A percentile compares a stretch with the other conserved stretches of the same genome.
Evolutionary conservation across 306 rosid genomes (phyloP).

Genomic region (Mucuna pruriens): DNA sequence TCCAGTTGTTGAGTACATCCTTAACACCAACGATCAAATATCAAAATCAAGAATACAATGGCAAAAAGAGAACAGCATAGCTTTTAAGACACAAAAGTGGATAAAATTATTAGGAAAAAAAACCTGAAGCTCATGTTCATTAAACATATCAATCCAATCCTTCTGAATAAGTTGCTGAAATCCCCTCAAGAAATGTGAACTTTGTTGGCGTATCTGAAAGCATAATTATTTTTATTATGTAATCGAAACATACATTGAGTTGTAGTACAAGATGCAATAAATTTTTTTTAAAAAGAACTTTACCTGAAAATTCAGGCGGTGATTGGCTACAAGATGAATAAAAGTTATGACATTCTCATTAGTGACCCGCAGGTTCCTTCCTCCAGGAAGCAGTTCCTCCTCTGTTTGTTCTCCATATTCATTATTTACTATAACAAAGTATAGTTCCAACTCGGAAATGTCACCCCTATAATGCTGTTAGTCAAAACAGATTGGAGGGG

Average conservation of each 20-base stretch:
- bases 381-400: conserved; percentile 88
- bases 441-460: conserved; percentile 77
- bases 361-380: conserved; percentile 72
- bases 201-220: conserved; percentile 92
- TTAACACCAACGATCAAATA: not conserved
- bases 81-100: conserved; percentile 4
- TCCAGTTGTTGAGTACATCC: not conserved
- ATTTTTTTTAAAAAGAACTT: not conserved
- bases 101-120: not conserved
- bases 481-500: conserved; percentile 27
- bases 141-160: conserved; percentile 97
- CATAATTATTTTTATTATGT: conserved; percentile 22
- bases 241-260: not conserved
- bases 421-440: conserved; percentile 85
- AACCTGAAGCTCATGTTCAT: conserved; percentile 99
- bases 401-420: conserved; percentile 97
- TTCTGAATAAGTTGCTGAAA: conserved; percentile 94
- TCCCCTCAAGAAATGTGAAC: conserved; percentile 93
- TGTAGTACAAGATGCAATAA: conserved; percentile 11
- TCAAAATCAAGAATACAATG: not conserved
- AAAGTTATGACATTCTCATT: conserved; percentile 87
- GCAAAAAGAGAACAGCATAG: not conserved
- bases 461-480: conserved; percentile 79
- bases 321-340: conserved; percentile 95
- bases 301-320: conserved; percentile 96